Base-by-base conservation (phyloP, 176 grass and related monocot genomes). In the Carex littledalei region DNA sequence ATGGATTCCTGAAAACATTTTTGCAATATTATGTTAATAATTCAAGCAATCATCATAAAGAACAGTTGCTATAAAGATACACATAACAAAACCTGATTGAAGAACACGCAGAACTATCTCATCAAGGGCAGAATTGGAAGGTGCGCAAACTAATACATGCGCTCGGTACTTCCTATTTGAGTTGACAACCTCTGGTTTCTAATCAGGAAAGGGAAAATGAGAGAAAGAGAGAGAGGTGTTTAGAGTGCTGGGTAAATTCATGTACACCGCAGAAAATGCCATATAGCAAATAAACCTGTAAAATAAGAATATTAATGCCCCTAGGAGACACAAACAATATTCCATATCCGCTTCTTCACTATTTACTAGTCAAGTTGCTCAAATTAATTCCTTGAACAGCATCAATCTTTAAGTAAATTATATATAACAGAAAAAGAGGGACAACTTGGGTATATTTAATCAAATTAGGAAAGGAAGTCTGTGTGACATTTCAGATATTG, bases 101-200 rank as follows among this genome's bases (percentile, higher is more conserved):
- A 98, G 87, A 87, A 98, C 91, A 73, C 95, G 93, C 53, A 94
- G 85, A 29, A 98, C 95, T 70, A 98, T 94, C 86, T 94, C 95
- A 91, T 98, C 95, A 76, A 98, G 95, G 78, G 95, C 95, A 78
- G 95, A 93, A 79, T 94, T 94, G 52, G 95, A 98, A 80, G 95
- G 95, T 88, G 93, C 95, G 85, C 95, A 98, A 80, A 98, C 95
- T 89, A 98, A 93, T 50, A 94, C 93, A 79, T 92, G 95, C 32
- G 92, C 95, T 77, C 95, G 89, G 87, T 98, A 94, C 70, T 98
- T 98, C 54, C 93, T 91, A 84, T 94, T 98, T 20, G 95, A 93
- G 69, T 89, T 98, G 84, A 98, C 66, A 11, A 98, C 65, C 84
- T 98, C 95, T 58, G 95, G 95, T 98, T 98, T 98, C 95, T 98